phyloP scores from a whole-genome alignment of 331 rosid species.

The Quercus tomentella region DNA sequence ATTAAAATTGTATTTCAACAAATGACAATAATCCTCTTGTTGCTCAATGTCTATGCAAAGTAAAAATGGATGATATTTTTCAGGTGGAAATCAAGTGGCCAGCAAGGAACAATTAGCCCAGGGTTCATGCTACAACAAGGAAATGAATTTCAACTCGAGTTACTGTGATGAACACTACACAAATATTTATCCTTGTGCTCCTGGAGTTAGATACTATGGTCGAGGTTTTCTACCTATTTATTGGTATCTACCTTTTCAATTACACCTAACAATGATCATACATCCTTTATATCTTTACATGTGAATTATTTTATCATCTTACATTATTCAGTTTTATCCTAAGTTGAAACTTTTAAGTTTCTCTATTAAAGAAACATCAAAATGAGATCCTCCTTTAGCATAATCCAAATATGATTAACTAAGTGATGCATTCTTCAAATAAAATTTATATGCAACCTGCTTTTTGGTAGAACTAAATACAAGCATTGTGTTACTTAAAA shows the following conservation, averaged over 20 bases:
- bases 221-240: slow-evolving; percentile 52
- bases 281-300: too few species aligned
- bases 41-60: not conserved
- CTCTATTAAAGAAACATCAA: not conserved
- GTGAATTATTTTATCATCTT: too few species aligned
- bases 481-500: too few species aligned
- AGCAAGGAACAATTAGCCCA: slow-evolving; percentile 52
- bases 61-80: not conserved
- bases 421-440: too few species aligned
- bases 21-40: not conserved
- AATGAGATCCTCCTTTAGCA: not conserved
- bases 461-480: too few species aligned
- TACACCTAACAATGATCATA: too few species aligned
- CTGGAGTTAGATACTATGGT: slow-evolving; percentile 51
- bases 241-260: slow-evolving; percentile 17
- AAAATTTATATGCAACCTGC: too few species aligned
- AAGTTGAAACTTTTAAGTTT: too few species aligned
- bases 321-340: too few species aligned
- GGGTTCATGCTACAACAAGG: slow-evolving; percentile 57
- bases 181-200: slow-evolving; percentile 42
- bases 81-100: slow-evolving; percentile 58
- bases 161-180: slow-evolving; percentile 46
- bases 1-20: too few species aligned
- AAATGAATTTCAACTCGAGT: slow-evolving; percentile 32
- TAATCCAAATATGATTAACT: too few species aligned